A percentile compares a stretch with the other conserved stretches of the same genome.
These are phyloP conservation scores for Hemerocallis citrina DNA, from an alignment of 106 monocot genomes.

Conservation along the genomic window DNA sequence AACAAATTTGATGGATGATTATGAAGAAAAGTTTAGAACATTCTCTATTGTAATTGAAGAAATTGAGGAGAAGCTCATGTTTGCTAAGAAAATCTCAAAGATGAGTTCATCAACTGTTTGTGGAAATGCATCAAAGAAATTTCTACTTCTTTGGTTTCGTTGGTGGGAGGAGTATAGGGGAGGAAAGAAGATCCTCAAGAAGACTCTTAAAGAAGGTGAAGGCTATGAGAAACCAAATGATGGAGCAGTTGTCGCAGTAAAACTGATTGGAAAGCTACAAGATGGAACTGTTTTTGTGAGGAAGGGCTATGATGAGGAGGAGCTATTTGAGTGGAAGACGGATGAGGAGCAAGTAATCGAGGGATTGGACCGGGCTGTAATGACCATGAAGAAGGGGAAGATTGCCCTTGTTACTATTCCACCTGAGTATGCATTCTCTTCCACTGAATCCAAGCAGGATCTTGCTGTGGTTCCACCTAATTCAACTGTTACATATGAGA, in stretches of 20 bases:
- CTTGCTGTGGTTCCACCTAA: constrained; percentile 68
- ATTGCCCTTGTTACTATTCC: constrained; percentile 52
- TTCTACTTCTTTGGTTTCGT: no score
- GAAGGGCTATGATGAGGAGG: constrained; percentile 56
- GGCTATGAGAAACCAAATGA: no score
- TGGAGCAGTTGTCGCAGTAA: constrained; percentile 52
- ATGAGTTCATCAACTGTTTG: no score
- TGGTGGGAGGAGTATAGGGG: no score
- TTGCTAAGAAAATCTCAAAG: no score
- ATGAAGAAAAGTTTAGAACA: no score
- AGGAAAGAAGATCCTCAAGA: no score
- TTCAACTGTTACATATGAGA: constrained; percentile 65
- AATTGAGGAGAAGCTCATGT: no score
- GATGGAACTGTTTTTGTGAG: constrained; percentile 56
- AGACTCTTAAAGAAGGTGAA: no score
- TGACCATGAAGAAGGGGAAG: constrained; percentile 82
- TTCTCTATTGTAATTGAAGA: no score
- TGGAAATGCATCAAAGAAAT: no score
- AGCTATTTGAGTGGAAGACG: constrained; percentile 65
- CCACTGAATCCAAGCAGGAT: constrained; percentile 66
- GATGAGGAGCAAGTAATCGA: constrained; percentile 76
- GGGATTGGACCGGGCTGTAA: constrained; percentile 48
- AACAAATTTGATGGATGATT: no score
- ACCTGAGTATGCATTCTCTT: constrained; percentile 58
- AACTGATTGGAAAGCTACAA: constrained; percentile 43